Percentiles rank a stretch among this genome's conserved stretches.
phyloP scores from a whole-genome alignment of 2,329 filamentous ascomycete genomes.

The Zymoseptoria ardabiliae region DNA sequence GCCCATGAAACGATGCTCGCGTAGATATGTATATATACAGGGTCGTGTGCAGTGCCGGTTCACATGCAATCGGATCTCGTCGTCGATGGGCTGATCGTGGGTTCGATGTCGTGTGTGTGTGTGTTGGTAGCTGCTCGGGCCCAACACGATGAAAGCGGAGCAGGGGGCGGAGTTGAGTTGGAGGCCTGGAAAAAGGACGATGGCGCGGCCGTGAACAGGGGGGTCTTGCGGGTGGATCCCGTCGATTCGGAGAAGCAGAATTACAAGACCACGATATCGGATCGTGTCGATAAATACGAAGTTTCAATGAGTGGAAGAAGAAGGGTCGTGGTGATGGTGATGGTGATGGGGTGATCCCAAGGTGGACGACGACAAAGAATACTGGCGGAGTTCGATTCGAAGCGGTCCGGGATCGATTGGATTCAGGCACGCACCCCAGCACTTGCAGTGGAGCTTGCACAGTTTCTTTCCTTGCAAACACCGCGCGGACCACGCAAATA shows the following conservation, averaged over 20 bases:
- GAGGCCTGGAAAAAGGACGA: neutral
- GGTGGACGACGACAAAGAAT: neutral
- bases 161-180: neutral
- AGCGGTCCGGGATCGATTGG: no score
- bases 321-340: neutral
- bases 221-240: neutral
- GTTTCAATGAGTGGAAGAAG: neutral
- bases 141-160: neutral
- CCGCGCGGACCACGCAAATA: no score
- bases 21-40: constrained; percentile 11
- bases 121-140: neutral
- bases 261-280: neutral
- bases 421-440: no score
- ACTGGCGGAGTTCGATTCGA: no score
- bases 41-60: constrained; percentile 6
- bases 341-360: no score
- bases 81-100: neutral
- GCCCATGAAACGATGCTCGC: constrained; percentile 11
- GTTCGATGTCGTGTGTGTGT: neutral
- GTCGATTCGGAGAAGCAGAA: neutral
- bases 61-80: constrained; percentile 2
- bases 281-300: neutral
- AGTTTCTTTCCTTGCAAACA: no score
- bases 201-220: neutral
- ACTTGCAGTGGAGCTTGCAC: no score